These are phyloP conservation scores for Oidiodendron maius DNA, from an alignment of 495 filamentous ascomycete genomes.

Conservation along the genomic window DNA sequence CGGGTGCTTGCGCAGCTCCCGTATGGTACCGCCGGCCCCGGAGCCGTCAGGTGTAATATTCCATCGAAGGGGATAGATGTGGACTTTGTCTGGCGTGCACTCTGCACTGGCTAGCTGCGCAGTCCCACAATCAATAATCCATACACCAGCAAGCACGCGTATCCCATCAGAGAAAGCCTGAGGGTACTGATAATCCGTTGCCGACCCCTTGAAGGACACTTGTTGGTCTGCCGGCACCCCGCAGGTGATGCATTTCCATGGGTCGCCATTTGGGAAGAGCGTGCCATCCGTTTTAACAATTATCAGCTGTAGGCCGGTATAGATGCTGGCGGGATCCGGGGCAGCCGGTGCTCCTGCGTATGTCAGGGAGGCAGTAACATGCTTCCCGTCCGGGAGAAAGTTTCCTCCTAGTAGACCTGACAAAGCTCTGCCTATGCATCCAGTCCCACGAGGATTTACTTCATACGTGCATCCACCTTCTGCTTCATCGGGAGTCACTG, in stretches of 20 bases:
- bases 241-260: slow-evolving; percentile 25
- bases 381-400: slow-evolving; percentile 23
- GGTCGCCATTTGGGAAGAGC: slow-evolving; percentile 20
- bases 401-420: slow-evolving; percentile 12
- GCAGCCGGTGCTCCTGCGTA: slow-evolving; percentile 18
- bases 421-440: slow-evolving; percentile 15
- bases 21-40: slow-evolving; percentile 16
- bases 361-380: slow-evolving; percentile 20
- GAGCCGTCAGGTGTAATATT: slow-evolving; percentile 15
- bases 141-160: slow-evolving; percentile 14
- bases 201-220: slow-evolving; percentile 3
- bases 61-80: slow-evolving; percentile 21
- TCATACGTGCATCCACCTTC: slow-evolving; percentile 10
- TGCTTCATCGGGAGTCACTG: slow-evolving; percentile 3
- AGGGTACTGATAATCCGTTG: slow-evolving; percentile 15
- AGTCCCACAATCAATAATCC: slow-evolving; percentile 21
- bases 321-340: slow-evolving; percentile 17
- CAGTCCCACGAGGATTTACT: slow-evolving; percentile 16
- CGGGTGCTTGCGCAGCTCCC: slow-evolving; percentile 17
- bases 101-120: slow-evolving; percentile 9
- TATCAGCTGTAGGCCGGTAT: slow-evolving; percentile 19
- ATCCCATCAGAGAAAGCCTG: slow-evolving; percentile 24
- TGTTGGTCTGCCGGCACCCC: slow-evolving; percentile 18
- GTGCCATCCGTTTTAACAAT: slow-evolving; percentile 20
- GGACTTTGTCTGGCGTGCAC: slow-evolving; percentile 13